These are phyloP conservation scores for Botryotinia convoluta DNA, from an alignment of 2,329 filamentous ascomycete genomes.

Conservation along the genomic window DNA sequence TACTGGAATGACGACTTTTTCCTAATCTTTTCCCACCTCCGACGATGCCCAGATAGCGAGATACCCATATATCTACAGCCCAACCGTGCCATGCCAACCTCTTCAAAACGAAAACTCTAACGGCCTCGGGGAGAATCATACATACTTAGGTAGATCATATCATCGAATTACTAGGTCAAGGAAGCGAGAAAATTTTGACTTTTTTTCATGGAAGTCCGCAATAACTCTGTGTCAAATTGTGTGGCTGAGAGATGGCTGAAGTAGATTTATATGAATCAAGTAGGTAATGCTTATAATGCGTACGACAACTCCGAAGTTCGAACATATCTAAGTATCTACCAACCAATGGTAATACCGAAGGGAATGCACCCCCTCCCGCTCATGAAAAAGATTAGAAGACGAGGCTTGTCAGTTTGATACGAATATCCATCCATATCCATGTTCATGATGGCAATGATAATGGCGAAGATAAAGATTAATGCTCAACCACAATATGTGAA, in stretches of 20 bases:
- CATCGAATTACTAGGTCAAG: not conserved
- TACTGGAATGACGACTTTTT: slow-evolving; percentile 18
- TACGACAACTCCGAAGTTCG: not conserved
- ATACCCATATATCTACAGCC: slow-evolving; percentile 15
- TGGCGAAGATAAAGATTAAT: not conserved
- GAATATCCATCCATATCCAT: not conserved
- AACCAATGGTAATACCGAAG: slow-evolving; percentile 9
- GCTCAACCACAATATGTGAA: not conserved
- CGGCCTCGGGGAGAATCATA: not conserved
- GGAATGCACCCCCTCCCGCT: not conserved
- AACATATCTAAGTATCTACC: not conserved
- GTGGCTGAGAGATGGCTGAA: slow-evolving; percentile 5
- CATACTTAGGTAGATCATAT: not conserved
- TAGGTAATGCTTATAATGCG: not conserved
- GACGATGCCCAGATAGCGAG: slow-evolving; percentile 5
- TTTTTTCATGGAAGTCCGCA: slow-evolving; percentile 1
- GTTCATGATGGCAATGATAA: not conserved
- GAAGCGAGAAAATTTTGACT: not conserved
- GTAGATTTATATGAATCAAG: not conserved
- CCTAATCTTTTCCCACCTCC: not conserved
- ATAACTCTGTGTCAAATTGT: slow-evolving; percentile 2
- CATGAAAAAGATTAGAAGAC: not conserved
- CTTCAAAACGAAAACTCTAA: not conserved
- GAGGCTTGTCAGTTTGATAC: not conserved
- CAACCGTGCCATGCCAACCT: slow-evolving; percentile 7